A percentile compares a stretch with the other conserved stretches of the same genome.
Conservation (phyloP, 352 stramenopile genomes). For the Phytophthora hibernalis region DNA sequence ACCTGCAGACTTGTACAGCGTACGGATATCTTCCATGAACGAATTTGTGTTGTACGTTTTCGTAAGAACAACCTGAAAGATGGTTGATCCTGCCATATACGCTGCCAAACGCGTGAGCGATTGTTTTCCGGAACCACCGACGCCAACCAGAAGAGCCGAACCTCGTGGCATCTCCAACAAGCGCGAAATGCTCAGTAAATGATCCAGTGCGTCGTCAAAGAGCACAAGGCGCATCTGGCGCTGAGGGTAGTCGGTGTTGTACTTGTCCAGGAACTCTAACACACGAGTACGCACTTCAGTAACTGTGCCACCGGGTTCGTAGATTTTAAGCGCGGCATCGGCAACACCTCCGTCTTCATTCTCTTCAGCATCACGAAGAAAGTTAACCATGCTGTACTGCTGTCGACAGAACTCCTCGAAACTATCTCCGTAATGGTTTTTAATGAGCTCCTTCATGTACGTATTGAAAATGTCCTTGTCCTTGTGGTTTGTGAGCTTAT, state of each 20-base stretch:
- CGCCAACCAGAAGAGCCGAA: slow-evolving; percentile 96
- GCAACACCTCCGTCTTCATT: slow-evolving; percentile 96
- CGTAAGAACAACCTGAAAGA: slow-evolving; percentile 98
- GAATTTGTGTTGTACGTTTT: slow-evolving; percentile 98
- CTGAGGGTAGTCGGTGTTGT: slow-evolving; percentile 97
- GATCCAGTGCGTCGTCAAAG: slow-evolving; percentile 98
- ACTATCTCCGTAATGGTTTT: slow-evolving; percentile 92
- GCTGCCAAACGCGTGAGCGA: slow-evolving; percentile 95
- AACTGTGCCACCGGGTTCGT: slow-evolving; percentile 95
- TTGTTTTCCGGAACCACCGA: slow-evolving; percentile 98
- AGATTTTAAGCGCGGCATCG: slow-evolving; percentile 96
- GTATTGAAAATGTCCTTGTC: slow-evolving; percentile 95
- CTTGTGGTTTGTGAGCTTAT: slow-evolving; percentile 98
- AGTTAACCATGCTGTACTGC: slow-evolving; percentile 97
- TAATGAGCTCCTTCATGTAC: slow-evolving; percentile 93
- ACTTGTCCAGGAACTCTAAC: slow-evolving; percentile 96
- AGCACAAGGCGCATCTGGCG: slow-evolving; percentile 98
- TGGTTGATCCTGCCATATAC: slow-evolving; percentile 96
- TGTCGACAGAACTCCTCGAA: slow-evolving; percentile 74
- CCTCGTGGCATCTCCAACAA: slow-evolving; percentile 97
- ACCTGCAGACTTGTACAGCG: slow-evolving; percentile 97
- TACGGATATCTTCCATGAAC: slow-evolving; percentile 97
- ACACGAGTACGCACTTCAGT: slow-evolving; percentile 93
- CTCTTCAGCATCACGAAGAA: slow-evolving; percentile 96
- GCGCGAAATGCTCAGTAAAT: slow-evolving; percentile 96